Percentiles rank a stretch among this genome's conserved stretches.
Evolutionary conservation across 345 rosid species (phyloP).

Genomic region (Populus pruinosa): DNA sequence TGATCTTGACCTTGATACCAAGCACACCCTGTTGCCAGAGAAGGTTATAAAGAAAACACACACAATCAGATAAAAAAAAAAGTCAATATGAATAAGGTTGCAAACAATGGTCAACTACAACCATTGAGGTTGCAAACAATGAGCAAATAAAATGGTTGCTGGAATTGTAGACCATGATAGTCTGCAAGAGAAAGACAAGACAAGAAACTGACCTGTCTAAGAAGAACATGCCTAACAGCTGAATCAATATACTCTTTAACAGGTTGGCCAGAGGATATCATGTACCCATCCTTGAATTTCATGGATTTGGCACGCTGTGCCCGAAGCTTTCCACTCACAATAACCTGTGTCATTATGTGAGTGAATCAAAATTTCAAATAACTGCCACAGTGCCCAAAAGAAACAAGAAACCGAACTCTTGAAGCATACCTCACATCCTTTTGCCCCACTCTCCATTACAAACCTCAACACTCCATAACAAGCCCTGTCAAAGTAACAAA

Average conservation of each 20-base stretch:
- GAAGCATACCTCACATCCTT: constrained; percentile 71
- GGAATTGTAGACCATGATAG: neutral
- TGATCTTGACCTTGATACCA: constrained; percentile 81
- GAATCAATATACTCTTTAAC: constrained; percentile 84
- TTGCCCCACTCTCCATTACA: constrained; percentile 86
- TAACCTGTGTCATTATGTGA: constrained; percentile 45
- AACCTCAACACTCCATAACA: constrained; percentile 87
- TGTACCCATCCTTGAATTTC: constrained; percentile 96
- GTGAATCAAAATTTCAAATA: neutral
- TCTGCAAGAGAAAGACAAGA: neutral
- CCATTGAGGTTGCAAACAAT: neutral
- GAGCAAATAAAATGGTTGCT: neutral
- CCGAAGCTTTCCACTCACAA: constrained; percentile 87
- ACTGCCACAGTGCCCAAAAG: neutral
- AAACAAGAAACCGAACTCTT: neutral
- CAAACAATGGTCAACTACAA: too few relatives aligned
- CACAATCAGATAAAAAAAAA: neutral
- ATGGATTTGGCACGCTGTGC: constrained; percentile 90
- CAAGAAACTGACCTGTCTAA: constrained; percentile 63
- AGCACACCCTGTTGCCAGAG: constrained; percentile 60
- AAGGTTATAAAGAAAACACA: neutral
- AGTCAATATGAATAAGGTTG: too few relatives aligned
- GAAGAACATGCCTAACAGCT: constrained; percentile 83
- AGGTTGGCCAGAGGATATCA: constrained; percentile 94
- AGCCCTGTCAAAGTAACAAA: constrained; percentile 42